phyloP scores from a whole-genome alignment of 78 protist genomes.

The Andalucia godoyi region DNA sequence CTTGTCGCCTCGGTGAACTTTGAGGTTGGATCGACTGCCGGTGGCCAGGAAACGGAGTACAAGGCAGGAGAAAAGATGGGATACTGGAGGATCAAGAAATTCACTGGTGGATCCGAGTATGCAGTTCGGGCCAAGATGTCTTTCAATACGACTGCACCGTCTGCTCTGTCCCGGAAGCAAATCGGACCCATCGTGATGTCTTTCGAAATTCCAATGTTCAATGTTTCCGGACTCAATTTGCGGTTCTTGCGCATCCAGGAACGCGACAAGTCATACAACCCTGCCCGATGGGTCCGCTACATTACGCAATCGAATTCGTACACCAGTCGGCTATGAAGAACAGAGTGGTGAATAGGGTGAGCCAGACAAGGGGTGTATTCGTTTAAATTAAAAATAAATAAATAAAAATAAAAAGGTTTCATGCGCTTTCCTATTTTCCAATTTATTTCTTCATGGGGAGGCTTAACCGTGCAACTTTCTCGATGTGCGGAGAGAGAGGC shows the following conservation, averaged over 20 bases:
- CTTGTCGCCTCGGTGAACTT: neutral
- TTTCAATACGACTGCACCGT: neutral
- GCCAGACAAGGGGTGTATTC: too few relatives aligned
- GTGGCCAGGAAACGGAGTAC: slow-evolving; percentile 14
- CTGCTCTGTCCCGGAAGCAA: slow-evolving; percentile 22
- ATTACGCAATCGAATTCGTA: slow-evolving; percentile 34
- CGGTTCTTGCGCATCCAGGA: slow-evolving; percentile 30
- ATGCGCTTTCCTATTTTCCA: too few relatives aligned
- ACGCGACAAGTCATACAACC: slow-evolving; percentile 14
- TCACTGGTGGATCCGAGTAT: slow-evolving; percentile 18
- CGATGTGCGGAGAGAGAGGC: too few relatives aligned
- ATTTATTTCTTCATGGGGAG: too few relatives aligned
- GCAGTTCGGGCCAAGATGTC: neutral
- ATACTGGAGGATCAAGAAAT: slow-evolving; percentile 7
- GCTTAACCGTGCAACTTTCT: too few relatives aligned
- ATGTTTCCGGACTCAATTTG: slow-evolving; percentile 15
- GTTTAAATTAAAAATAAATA: too few relatives aligned
- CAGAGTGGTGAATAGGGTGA: too few relatives aligned
- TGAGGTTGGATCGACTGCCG: neutral
- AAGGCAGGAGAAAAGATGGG: neutral
- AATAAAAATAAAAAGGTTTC: too few relatives aligned
- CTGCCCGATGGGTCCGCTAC: slow-evolving; percentile 55
- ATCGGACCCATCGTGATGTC: slow-evolving; percentile 65
- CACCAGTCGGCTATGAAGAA: too few relatives aligned
- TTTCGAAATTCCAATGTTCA: slow-evolving; percentile 63